A percentile compares a stretch with the other conserved stretches of the same genome.
phyloP scores from a whole-genome alignment of 352 stramenopile genomes.

The Phytophthora crassamura region DNA sequence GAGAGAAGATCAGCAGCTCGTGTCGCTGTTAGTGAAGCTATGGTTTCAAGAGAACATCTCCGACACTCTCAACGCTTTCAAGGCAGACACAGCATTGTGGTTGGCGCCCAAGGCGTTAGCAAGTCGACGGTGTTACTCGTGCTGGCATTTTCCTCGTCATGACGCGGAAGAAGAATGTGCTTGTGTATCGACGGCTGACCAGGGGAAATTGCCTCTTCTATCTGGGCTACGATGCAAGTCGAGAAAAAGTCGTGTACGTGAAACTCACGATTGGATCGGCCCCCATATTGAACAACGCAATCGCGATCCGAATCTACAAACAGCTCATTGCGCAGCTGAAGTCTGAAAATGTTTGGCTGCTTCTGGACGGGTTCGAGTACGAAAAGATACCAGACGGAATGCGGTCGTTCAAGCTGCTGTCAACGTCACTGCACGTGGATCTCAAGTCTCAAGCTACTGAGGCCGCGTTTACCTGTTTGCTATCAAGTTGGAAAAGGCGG shows the following conservation, averaged over 20 bases:
- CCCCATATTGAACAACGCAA: background rate
- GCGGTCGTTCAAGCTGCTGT: background rate
- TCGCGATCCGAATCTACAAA: background rate
- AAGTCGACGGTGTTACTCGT: constrained; percentile 5
- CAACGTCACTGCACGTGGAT: background rate
- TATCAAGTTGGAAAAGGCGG: background rate
- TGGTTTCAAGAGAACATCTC: constrained; percentile 5
- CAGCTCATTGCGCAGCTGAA: background rate
- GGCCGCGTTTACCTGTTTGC: background rate
- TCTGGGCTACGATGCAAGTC: background rate
- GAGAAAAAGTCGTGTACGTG: background rate
- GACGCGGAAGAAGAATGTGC: constrained; percentile 4
- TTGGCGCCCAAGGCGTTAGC: background rate
- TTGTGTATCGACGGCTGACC: background rate
- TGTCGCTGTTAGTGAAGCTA: constrained; percentile 10
- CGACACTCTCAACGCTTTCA: no score
- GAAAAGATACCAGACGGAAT: background rate
- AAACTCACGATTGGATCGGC: background rate
- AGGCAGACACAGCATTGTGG: background rate
- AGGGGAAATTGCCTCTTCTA: background rate
- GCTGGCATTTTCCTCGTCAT: constrained; percentile 5
- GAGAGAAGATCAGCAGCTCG: constrained; percentile 9
- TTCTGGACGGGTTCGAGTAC: background rate
- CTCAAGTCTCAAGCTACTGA: background rate
- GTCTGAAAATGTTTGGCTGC: background rate